Base-by-base conservation (phyloP, 257 asterid species). In the Ilex asprella region DNA sequence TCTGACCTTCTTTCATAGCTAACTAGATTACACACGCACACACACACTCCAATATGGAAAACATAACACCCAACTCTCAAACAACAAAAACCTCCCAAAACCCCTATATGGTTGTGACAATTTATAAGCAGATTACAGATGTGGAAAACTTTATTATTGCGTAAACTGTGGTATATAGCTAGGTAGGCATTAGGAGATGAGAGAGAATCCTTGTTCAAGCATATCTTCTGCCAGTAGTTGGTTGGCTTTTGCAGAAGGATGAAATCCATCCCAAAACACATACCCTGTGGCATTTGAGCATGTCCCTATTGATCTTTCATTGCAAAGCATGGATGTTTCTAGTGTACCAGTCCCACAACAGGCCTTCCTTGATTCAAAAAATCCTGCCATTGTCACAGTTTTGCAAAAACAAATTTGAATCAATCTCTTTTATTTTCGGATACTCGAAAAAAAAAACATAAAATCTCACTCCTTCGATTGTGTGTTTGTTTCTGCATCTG, bases 201-300 rank as follows among this genome's bases (percentile, higher is more conserved):
- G 92, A 41, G 80, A 89, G 39, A 75, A 75, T 58, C 96, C 95
- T 69, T 88, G 90, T 41, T 52, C 82, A 9, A 86, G 74, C 39
- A 88, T 79, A 76, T 69, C 74, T 61, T 81, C 82, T 2, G 96
- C 95, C 72, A 88, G 41, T 58, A 80, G 76, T 62, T 88, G 82
- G 75, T 88, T 86, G 64, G 92, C 89, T n/a, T 82, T 61, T 71
- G 76, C 79, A 14, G 91, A 73, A 29, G 97, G 95, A 67, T 89
- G 97, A 63, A 84, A 84, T 31, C 95, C 95, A 65, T 86, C 95
- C 89, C 87, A 89, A 64, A 86, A 89, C 46, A 89, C 89, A 31
- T 79, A 89, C 16, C 69, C 43, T 50, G 95, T 81, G 12, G 97
- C 95, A 61, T 86, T 86, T 61, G 84, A 75, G 74, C 97, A 89